A percentile compares a stretch with the other conserved stretches of the same genome.
These are phyloP conservation scores for Naganishia sp. DNA, from an alignment of 1,284 basidiomycete genomes.

Conservation along the genomic window DNA sequence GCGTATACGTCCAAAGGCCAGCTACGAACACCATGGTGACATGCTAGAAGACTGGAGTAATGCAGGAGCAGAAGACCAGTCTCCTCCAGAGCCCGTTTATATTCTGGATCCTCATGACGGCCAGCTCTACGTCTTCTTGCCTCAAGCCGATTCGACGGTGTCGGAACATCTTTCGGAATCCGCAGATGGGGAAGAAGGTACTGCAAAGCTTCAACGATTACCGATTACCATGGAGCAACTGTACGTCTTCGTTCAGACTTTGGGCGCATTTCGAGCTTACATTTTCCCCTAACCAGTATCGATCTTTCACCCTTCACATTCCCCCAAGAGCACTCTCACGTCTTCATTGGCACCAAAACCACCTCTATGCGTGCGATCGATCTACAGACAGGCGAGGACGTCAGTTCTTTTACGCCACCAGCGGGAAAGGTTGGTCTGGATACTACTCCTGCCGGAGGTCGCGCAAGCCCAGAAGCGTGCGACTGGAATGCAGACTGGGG, in stretches of 20 bases:
- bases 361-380: conserved; percentile 52
- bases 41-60: conserved; percentile 34
- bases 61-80: conserved; percentile 34
- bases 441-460: background rate
- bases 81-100: conserved; percentile 40
- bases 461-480: conserved; percentile 3
- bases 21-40: conserved; percentile 1
- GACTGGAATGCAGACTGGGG: conserved; percentile 24
- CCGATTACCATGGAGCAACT: conserved; percentile 53
- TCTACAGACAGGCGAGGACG: conserved; percentile 48
- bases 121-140: conserved; percentile 44
- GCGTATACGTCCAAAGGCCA: conserved; percentile 36
- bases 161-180: conserved; percentile 33
- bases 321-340: conserved; percentile 48
- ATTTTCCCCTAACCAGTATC: conserved; percentile 40
- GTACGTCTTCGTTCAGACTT: conserved; percentile 39
- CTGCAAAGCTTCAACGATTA: conserved; percentile 46
- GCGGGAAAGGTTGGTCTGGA: background rate
- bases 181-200: conserved; percentile 35
- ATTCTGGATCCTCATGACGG: conserved; percentile 54
- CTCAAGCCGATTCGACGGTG: conserved; percentile 27
- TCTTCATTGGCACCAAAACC: conserved; percentile 52
- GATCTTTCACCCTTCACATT: conserved; percentile 52
- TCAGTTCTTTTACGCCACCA: conserved; percentile 44
- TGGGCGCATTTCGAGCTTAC: background rate